These are phyloP conservation scores for Corrigiola litoralis DNA, from an alignment of 179 eudicot genomes.

Conservation along the genomic window DNA sequence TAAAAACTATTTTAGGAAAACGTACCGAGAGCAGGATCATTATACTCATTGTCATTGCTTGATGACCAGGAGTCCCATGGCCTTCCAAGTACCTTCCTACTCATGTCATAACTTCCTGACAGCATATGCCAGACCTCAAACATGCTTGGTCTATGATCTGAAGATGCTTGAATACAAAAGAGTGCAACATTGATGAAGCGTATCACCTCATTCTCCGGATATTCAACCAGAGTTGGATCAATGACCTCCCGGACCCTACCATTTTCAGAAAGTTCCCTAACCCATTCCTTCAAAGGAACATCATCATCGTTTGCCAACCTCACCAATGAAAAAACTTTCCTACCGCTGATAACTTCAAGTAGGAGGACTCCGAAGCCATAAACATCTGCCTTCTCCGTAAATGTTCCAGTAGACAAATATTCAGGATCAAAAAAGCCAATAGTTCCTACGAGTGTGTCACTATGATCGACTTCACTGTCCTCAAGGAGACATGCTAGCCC, in stretches of 20 bases:
- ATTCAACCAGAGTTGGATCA: background rate
- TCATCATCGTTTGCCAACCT: no score
- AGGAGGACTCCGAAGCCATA: slow-evolving; percentile 75
- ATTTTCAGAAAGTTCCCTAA: background rate
- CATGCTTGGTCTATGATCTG: slow-evolving; percentile 2
- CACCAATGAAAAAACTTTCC: slow-evolving; percentile 44
- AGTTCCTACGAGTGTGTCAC: slow-evolving; percentile 82
- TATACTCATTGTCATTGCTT: background rate
- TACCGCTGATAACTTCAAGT: slow-evolving; percentile 42
- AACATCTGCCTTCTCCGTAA: slow-evolving; percentile 78
- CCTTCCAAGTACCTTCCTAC: background rate
- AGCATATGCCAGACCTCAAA: slow-evolving; percentile 1
- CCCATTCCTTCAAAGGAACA: background rate
- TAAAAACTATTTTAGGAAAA: no score
- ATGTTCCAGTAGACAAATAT: slow-evolving; percentile 69
- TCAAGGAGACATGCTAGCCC: slow-evolving; percentile 44
- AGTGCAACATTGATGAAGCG: background rate
- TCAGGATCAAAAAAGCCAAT: slow-evolving; percentile 92
- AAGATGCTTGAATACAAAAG: background rate
- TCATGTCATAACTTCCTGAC: background rate
- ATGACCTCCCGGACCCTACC: background rate
- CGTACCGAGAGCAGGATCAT: no score
- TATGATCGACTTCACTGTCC: slow-evolving; percentile 55
- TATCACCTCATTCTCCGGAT: background rate
- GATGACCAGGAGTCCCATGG: background rate